Conservation (phyloP, 768 basidiomycete species). For the Saitozyma sp. region DNA sequence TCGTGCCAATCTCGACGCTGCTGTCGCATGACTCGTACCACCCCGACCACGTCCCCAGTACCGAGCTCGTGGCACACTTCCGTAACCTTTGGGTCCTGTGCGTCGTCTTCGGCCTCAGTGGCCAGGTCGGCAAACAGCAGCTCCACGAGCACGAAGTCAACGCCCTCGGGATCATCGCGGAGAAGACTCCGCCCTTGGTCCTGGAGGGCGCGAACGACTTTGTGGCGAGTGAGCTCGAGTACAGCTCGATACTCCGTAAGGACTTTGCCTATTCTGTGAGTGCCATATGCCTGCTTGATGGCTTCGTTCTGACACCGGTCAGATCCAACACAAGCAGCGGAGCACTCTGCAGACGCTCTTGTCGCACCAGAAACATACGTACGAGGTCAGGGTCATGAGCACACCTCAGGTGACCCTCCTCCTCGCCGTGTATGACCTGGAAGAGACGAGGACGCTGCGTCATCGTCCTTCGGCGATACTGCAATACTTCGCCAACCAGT, state of each 20-base stretch:
- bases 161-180: conserved; percentile 74
- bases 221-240: conserved; percentile 83
- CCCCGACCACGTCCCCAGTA: conserved; percentile 60
- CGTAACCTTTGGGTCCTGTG: conserved; percentile 94
- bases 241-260: conserved; percentile 83
- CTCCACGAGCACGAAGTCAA: conserved; percentile 67
- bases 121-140: conserved; percentile 57
- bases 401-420: conserved; percentile 84
- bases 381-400: conserved; percentile 72
- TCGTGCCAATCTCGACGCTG: conserved; percentile 87
- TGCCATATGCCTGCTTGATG: background rate
- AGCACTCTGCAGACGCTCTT: conserved; percentile 66
- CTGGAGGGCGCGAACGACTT: conserved; percentile 79
- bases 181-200: conserved; percentile 81
- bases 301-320: background rate
- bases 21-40: conserved; percentile 70
- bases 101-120: conserved; percentile 77
- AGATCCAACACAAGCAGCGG: conserved; percentile 75
- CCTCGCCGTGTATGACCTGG: conserved; percentile 80
- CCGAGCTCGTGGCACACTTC: conserved; percentile 72
- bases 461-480: conserved; percentile 79
- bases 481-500: conserved; percentile 83
- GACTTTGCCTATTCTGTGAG: conserved; percentile 59
- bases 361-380: conserved; percentile 58
- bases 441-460: conserved; percentile 76